phyloP scores from a whole-genome alignment of 352 stramenopile species.

The Phytophthora macrochlamydospora region DNA sequence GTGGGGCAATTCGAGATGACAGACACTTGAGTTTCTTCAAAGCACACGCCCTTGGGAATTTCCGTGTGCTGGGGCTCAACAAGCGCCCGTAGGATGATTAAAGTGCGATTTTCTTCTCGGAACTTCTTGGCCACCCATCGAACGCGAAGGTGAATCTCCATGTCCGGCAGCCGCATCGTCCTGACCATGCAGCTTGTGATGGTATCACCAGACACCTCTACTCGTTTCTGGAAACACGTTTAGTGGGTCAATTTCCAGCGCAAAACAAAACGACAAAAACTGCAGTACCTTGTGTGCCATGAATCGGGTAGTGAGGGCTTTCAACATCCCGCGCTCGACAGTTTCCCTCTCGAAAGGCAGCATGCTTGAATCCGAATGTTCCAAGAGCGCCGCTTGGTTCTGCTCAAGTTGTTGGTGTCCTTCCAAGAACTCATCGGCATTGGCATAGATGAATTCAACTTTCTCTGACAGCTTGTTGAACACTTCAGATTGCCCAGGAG shows the following conservation, averaged over 20 bases:
- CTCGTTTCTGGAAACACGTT: background rate
- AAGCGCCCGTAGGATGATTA: constrained; percentile 13
- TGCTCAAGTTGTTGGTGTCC: background rate
- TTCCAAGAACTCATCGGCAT: constrained; percentile 10
- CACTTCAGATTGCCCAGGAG: constrained; percentile 7
- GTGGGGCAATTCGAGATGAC: constrained; percentile 1
- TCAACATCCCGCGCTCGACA: constrained; percentile 20
- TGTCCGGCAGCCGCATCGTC: background rate
- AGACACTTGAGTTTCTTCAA: constrained; percentile 26
- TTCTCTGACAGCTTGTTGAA: constrained; percentile 4
- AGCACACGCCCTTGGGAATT: background rate
- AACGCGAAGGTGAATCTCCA: constrained; percentile 18
- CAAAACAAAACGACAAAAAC: background rate
- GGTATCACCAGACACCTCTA: constrained; percentile 2
- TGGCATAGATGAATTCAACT: constrained; percentile 13
- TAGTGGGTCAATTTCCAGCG: no score
- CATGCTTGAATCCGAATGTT: constrained; percentile 14
- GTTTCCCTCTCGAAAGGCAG: constrained; percentile 16
- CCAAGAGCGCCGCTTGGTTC: constrained; percentile 12
- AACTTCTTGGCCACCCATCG: constrained; percentile 20
- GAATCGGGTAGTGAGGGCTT: constrained; percentile 14
- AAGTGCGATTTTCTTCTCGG: constrained; percentile 6
- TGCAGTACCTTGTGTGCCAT: constrained; percentile 11
- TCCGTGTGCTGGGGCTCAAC: constrained; percentile 16
- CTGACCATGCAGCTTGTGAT: constrained; percentile 20